Evolutionary conservation across 2,329 filamentous ascomycete species (phyloP).

Genomic region (Aspergillus alliaceus): DNA sequence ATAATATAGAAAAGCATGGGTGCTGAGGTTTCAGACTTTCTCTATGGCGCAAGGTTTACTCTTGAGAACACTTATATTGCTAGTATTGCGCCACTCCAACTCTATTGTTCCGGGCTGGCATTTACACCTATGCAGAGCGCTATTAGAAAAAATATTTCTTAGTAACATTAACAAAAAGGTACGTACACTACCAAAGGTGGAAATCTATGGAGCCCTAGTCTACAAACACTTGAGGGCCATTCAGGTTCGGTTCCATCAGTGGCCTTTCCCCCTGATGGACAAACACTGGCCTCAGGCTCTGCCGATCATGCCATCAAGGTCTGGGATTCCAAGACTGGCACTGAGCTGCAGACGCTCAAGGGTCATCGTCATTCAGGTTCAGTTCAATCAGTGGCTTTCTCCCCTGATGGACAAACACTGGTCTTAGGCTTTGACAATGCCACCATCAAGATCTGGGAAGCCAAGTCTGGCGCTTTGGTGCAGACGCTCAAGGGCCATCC

Average conservation of each 20-base stretch:
- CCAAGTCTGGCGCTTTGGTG: too few species aligned
- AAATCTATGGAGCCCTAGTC: neutral
- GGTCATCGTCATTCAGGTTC: conserved; percentile 2
- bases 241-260: neutral
- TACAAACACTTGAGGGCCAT: neutral
- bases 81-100: neutral
- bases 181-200: neutral
- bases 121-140: neutral
- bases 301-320: too few species aligned
- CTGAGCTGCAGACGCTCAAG: neutral
- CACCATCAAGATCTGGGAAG: too few species aligned
- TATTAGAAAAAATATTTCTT: neutral
- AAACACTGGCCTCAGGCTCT: neutral
- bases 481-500: too few species aligned
- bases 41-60: neutral
- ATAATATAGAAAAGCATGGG: neutral
- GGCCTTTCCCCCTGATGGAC: conserved; percentile 11
- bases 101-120: neutral
- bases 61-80: neutral
- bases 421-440: too few species aligned
- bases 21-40: neutral
- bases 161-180: neutral
- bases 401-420: conserved; percentile 24
- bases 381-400: conserved; percentile 26
- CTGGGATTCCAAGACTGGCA: neutral